Percentiles rank a stretch among this genome's conserved stretches.
Evolutionary conservation across 352 stramenopile genomes (phyloP).

Genomic region (Phytophthora pinifolia): DNA sequence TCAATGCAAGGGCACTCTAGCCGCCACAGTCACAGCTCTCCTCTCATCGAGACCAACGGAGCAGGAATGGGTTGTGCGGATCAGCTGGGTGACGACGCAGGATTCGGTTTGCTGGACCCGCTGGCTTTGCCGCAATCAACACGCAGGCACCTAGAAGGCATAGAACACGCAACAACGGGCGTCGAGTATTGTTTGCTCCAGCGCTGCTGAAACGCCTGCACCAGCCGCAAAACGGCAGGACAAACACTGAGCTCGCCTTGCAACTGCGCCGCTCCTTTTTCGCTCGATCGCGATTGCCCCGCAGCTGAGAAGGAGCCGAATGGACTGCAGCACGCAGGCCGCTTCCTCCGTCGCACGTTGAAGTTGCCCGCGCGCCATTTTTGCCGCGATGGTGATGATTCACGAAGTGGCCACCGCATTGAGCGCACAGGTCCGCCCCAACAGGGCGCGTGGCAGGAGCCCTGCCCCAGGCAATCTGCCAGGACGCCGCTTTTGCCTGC

Average conservation of each 20-base stretch:
- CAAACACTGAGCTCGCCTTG: no score
- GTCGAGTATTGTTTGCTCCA: no score
- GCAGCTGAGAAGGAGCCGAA: slow-evolving; percentile 4
- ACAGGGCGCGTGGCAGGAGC: background rate
- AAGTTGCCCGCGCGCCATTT: slow-evolving; percentile 12
- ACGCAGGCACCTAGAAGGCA: no score
- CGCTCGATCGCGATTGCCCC: background rate
- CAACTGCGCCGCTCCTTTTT: no score
- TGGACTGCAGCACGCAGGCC: background rate
- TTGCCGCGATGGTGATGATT: slow-evolving; percentile 7
- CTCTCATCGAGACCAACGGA: no score
- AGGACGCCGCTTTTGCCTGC: background rate
- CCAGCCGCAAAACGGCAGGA: no score
- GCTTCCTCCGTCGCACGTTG: slow-evolving; percentile 8
- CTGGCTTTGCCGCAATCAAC: slow-evolving; percentile 15
- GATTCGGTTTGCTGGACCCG: background rate
- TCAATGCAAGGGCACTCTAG: no score
- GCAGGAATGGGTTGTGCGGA: background rate
- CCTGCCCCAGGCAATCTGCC: background rate
- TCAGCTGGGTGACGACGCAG: background rate
- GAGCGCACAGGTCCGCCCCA: no score
- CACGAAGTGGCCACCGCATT: background rate
- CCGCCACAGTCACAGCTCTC: no score
- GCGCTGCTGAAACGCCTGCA: no score
- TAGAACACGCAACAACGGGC: no score